These are phyloP conservation scores for Pestalotiopsis sp. DNA, from an alignment of 2,329 filamentous ascomycete genomes.

Conservation along the genomic window DNA sequence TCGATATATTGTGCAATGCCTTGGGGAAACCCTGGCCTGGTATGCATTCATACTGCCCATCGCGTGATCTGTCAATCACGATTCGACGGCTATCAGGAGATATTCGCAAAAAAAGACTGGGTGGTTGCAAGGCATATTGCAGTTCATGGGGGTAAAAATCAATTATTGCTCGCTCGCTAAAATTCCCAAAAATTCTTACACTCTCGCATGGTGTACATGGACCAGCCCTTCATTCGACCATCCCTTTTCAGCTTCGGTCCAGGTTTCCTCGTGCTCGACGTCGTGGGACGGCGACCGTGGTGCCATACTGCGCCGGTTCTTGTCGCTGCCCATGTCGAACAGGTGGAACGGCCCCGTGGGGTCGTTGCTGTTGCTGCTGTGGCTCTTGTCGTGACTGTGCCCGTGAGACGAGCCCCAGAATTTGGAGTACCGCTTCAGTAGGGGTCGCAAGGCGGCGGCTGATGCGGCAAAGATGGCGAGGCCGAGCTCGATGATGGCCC, in stretches of 20 bases:
- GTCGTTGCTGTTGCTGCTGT: background rate
- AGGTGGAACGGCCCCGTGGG: background rate
- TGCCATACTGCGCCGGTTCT: background rate
- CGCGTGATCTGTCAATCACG: background rate
- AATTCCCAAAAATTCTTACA: background rate
- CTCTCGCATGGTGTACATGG: background rate
- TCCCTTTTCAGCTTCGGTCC: background rate
- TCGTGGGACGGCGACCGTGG: background rate
- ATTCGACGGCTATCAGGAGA: background rate
- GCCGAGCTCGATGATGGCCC: conserved; percentile 34
- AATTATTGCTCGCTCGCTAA: background rate
- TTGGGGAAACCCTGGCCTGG: background rate
- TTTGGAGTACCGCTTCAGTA: conserved; percentile 23
- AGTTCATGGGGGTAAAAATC: background rate
- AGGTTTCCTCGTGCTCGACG: background rate
- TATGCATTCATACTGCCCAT: background rate
- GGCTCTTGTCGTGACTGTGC: background rate
- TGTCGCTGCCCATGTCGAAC: background rate
- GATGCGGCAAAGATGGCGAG: conserved; percentile 33
- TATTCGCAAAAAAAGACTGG: too few species aligned
- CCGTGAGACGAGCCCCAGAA: background rate
- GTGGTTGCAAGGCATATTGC: too few species aligned
- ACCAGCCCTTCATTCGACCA: background rate
- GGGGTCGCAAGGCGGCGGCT: conserved; percentile 31
- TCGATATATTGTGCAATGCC: background rate